Evolutionary conservation across 192 early-diverging fungal species (phyloP).

Genomic region (Dimargaris xerosporica): DNA sequence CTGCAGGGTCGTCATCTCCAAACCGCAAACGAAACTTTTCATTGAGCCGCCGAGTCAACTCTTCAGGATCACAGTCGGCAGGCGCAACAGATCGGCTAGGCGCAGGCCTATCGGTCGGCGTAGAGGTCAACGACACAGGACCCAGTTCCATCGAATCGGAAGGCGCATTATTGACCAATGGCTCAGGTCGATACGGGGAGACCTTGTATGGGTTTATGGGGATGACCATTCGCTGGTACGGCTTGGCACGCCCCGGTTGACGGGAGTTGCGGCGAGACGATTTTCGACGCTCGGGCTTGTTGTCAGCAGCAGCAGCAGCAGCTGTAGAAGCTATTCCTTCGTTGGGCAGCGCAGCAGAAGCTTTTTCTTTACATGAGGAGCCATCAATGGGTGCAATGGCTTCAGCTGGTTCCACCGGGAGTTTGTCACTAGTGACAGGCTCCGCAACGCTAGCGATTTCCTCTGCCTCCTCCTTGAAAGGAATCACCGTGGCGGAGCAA

Average conservation of each 20-base stretch:
- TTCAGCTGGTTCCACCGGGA: too few species aligned
- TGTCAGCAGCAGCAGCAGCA: neutral
- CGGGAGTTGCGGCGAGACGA: neutral
- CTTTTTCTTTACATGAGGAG: neutral
- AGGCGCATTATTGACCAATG: neutral
- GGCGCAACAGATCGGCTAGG: neutral
- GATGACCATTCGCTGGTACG: neutral
- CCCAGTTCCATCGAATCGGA: neutral
- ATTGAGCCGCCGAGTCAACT: neutral
- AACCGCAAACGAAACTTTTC: neutral
- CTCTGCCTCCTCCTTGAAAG: neutral
- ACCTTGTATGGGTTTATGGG: constrained; percentile 3
- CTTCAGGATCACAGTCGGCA: neutral
- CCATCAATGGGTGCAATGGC: neutral
- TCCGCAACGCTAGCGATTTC: neutral
- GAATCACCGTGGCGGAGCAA: neutral
- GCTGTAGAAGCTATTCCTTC: too few species aligned
- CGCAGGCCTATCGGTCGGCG: neutral
- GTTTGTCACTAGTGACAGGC: too few species aligned
- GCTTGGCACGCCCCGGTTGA: constrained; percentile 1
- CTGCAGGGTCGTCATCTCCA: neutral
- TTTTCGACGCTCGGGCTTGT: neutral
- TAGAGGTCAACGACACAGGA: neutral
- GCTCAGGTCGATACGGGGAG: neutral
- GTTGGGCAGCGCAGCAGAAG: too few species aligned